Percentiles rank a stretch among this genome's conserved stretches.
Conservation (phyloP, 2,329 filamentous ascomycete genomes). For the Ceratocystis variospora region DNA sequence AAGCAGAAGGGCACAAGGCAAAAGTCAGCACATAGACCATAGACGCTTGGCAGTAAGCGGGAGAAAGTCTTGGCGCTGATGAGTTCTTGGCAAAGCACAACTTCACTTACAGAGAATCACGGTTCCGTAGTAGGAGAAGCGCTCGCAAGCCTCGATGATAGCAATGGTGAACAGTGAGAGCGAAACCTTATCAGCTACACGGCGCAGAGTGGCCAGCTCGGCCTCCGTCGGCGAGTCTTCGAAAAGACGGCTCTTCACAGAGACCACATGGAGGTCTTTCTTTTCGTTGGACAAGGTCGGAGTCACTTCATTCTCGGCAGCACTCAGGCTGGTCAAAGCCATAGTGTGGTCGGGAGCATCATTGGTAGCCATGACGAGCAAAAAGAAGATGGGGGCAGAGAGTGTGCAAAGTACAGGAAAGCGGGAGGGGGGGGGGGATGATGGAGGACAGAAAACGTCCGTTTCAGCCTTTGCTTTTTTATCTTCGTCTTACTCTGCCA, state of each 20-base stretch:
- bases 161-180: constrained; percentile 48
- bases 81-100: not conserved
- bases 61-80: not conserved
- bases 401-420: not conserved
- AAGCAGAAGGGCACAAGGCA: not conserved
- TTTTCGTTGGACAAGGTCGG: constrained; percentile 24
- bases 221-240: constrained; percentile 33
- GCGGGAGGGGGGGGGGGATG: no score
- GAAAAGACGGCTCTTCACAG: constrained; percentile 21
- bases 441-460: not conserved
- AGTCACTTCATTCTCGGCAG: constrained; percentile 20
- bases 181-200: constrained; percentile 44
- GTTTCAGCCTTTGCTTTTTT: not conserved
- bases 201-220: constrained; percentile 38
- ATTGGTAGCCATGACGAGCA: constrained; percentile 24
- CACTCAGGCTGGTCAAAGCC: constrained; percentile 23
- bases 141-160: constrained; percentile 56
- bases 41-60: not conserved
- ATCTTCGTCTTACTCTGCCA: not conserved
- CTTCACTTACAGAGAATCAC: constrained; percentile 45
- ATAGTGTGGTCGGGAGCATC: constrained; percentile 28
- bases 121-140: constrained; percentile 60
- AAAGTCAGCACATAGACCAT: not conserved
- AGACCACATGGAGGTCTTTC: constrained; percentile 22
- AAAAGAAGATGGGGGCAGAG: not conserved